A percentile compares a stretch with the other conserved stretches of the same genome.
Conservation (phyloP, 2,329 filamentous ascomycete genomes). For the Malbranchea cinnamomea region DNA sequence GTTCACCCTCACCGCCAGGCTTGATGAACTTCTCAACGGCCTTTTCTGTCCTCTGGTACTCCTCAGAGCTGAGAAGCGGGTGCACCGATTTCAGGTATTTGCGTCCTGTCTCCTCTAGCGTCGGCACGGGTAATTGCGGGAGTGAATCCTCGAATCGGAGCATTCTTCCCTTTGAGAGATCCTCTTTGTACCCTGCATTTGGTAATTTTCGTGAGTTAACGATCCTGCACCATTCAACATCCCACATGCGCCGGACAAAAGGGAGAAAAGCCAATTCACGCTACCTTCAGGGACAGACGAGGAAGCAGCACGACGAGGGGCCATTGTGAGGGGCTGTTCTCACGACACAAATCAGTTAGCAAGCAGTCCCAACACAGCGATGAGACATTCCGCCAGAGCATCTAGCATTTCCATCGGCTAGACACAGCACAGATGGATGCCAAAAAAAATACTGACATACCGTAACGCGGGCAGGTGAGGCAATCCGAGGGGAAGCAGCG, state of each 20-base stretch:
- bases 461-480: slow-evolving; percentile 18
- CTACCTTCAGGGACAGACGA: slow-evolving; percentile 34
- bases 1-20: slow-evolving; percentile 68
- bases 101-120: slow-evolving; percentile 48
- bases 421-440: background rate
- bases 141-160: slow-evolving; percentile 53
- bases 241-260: too few relatives aligned
- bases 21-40: slow-evolving; percentile 79
- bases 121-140: slow-evolving; percentile 46
- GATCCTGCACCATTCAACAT: too few relatives aligned
- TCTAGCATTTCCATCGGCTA: background rate
- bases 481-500: slow-evolving; percentile 21
- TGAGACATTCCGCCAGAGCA: too few relatives aligned
- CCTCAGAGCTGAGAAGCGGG: slow-evolving; percentile 42
- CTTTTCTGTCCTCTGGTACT: slow-evolving; percentile 51
- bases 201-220: slow-evolving; percentile 1
- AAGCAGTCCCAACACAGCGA: slow-evolving; percentile 2
- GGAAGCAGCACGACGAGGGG: slow-evolving; percentile 16
- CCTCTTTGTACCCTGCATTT: slow-evolving; percentile 51
- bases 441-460: slow-evolving; percentile 13
- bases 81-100: slow-evolving; percentile 54
- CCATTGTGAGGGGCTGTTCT: slow-evolving; percentile 23
- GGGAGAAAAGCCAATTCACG: slow-evolving; percentile 11
- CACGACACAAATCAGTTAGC: slow-evolving; percentile 1
- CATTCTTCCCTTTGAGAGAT: slow-evolving; percentile 47